Base-by-base conservation (phyloP, 495 filamentous ascomycete genomes). In the Aspergillus panamensis region DNA sequence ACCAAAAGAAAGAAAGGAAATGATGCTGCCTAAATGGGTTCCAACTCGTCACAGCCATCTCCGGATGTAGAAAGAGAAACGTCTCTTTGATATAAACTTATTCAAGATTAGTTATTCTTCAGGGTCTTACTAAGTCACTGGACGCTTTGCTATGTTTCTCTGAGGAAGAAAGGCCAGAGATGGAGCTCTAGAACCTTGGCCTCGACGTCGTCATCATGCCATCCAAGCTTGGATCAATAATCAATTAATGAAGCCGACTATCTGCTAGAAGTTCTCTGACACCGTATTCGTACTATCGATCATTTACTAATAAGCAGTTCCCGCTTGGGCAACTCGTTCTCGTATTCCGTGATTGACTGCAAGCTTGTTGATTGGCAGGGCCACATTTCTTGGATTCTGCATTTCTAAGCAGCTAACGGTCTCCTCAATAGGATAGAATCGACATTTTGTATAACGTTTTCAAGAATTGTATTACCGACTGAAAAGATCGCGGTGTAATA, bases 281-380 rank as follows among this genome's bases (percentile, higher is more conserved):
- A 45, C 14, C 55, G 47, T 57, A 57, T 51, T 57, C 55, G 55
- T 43, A n/a, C n/a, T n/a, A 20, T 25, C 35, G 44, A 37, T 17
- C 35, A 8, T 8, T 8, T 13, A 35, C n/a, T n/a, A n/a, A n/a
- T n/a, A n/a, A n/a, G n/a, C n/a, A 3, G 35, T 13, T 13, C 35
- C 35, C 6, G 14, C 10, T 39, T 6, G 8, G 35, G 35, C 35
- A 39, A 19, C 45, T 50, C n/a, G 42, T 19, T 45, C 5, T 39
- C 35, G 35, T 39, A 39, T 39, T 39, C 35, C 3, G 35, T n/a
- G 35, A 39, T 12, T 10, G 35, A 39, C 3, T 55, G 9, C 8
- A 44, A 21, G 3, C 39, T 44, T 8, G 14, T 8, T 25, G 51
- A 19, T 25, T 19, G 19, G 14, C 42, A 45, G 37, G 21, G n/a